A percentile compares a stretch with the other conserved stretches of the same genome.
Conservation (phyloP, 805 yeast genomes). For the Kuraishia hungarica region DNA sequence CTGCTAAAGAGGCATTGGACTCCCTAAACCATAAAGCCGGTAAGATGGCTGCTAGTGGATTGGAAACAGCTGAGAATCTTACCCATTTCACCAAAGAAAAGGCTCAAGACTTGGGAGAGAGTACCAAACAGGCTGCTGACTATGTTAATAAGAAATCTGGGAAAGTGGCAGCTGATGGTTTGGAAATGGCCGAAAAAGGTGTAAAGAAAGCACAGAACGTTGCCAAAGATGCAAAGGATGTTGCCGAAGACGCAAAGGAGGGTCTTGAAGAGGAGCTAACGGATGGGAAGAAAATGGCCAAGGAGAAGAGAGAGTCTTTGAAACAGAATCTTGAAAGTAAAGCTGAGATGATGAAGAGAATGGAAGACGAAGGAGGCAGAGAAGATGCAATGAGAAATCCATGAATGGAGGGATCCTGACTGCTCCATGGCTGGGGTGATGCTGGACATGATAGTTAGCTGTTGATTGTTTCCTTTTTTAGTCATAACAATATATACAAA, state of each 20-base stretch:
- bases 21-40: slow-evolving; percentile 25
- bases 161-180: slow-evolving; percentile 22
- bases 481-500: no score
- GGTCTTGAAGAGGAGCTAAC: slow-evolving; percentile 1
- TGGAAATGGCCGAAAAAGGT: slow-evolving; percentile 9
- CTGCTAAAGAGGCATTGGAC: slow-evolving; percentile 15
- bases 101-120: slow-evolving; percentile 1
- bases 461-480: no score
- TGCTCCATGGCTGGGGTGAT: no score
- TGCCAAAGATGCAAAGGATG: no score
- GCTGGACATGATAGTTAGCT: no score
- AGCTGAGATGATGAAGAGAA: slow-evolving; percentile 32
- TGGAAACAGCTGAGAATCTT: slow-evolving; percentile 25
- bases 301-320: slow-evolving; percentile 30
- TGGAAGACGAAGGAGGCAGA: neutral
- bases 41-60: slow-evolving; percentile 29
- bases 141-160: neutral
- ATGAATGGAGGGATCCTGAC: neutral
- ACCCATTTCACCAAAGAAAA: slow-evolving; percentile 5
- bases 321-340: slow-evolving; percentile 33
- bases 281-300: slow-evolving; percentile 5
- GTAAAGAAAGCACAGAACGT: slow-evolving; percentile 3
- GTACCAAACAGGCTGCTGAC: slow-evolving; percentile 3
- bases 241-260: neutral
- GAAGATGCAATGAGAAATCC: neutral